A percentile compares a stretch with the other conserved stretches of the same genome.
Evolutionary conservation across 2,329 filamentous ascomycete genomes (phyloP).

Genomic region (Fusarium sp.): DNA sequence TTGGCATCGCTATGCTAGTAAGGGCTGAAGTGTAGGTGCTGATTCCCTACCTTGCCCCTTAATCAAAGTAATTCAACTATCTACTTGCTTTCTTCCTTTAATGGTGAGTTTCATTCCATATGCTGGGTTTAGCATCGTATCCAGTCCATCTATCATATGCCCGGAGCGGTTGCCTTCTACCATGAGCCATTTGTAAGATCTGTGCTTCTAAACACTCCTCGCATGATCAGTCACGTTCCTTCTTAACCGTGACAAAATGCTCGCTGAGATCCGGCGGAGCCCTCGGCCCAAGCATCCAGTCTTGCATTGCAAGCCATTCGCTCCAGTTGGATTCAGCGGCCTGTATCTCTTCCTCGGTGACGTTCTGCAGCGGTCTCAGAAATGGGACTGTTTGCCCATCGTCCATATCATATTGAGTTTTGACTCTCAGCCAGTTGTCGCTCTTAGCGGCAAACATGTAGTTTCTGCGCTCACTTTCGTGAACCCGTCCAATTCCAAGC

Average conservation of each 20-base stretch:
- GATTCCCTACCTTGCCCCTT: slow-evolving; percentile 12
- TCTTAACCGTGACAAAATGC: slow-evolving; percentile 45
- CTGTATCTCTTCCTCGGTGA: slow-evolving; percentile 81
- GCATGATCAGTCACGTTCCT: slow-evolving; percentile 36
- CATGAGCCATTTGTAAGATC: not conserved
- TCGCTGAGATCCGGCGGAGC: slow-evolving; percentile 60
- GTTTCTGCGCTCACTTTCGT: slow-evolving; percentile 90
- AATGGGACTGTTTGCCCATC: slow-evolving; percentile 88
- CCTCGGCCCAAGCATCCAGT: slow-evolving; percentile 95
- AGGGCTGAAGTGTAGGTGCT: slow-evolving; percentile 27
- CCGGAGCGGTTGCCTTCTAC: not conserved
- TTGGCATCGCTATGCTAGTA: slow-evolving; percentile 24
- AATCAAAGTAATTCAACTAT: not conserved
- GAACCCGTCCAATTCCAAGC: slow-evolving; percentile 79
- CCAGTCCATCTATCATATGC: not conserved
- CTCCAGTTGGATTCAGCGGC: slow-evolving; percentile 88
- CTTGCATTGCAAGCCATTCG: slow-evolving; percentile 95
- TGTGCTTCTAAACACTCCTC: not conserved
- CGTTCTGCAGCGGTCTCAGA: slow-evolving; percentile 80
- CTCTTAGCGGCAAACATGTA: slow-evolving; percentile 96
- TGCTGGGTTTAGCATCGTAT: not conserved
- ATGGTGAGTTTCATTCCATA: not conserved
- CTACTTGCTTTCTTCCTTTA: not conserved
- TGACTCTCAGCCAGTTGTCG: slow-evolving; percentile 87
- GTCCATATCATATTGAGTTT: slow-evolving; percentile 88